These are phyloP conservation scores for Pyracantha coccinea DNA, from an alignment of 331 rosid species.

Conservation along the genomic window DNA sequence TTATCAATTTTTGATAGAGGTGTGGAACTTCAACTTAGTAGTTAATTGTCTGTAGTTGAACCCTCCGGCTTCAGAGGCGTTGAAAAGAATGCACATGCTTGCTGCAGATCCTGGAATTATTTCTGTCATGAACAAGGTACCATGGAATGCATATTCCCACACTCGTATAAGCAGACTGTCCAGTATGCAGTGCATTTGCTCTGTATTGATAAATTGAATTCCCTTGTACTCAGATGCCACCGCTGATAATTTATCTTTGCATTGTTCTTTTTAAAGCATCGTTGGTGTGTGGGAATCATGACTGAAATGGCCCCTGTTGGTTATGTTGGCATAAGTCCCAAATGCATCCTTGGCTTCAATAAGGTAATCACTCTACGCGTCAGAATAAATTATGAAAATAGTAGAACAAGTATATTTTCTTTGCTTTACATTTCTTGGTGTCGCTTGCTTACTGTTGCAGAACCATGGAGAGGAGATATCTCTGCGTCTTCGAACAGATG, in stretches of 20 bases:
- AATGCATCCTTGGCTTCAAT: slow-evolving; percentile 89
- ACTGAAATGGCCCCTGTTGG: slow-evolving; percentile 98
- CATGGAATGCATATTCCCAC: neutral
- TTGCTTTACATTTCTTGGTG: slow-evolving; percentile 6
- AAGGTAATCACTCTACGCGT: slow-evolving; percentile 41
- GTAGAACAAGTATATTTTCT: neutral
- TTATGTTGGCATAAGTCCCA: slow-evolving; percentile 87
- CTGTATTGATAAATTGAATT: neutral
- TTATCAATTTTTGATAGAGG: neutral
- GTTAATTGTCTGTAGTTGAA: slow-evolving; percentile 51
- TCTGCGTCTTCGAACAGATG: slow-evolving; percentile 92
- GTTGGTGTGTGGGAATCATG: slow-evolving; percentile 92
- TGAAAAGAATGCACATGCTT: slow-evolving; percentile 91
- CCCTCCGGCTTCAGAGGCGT: slow-evolving; percentile 82
- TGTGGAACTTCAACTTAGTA: neutral
- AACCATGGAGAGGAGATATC: slow-evolving; percentile 94
- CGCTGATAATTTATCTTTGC: slow-evolving; percentile 20
- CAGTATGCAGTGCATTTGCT: slow-evolving; percentile 6
- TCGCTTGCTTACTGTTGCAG: slow-evolving; percentile 30
- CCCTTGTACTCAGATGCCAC: neutral
- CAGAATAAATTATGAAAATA: neutral
- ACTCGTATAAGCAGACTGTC: slow-evolving; percentile 8
- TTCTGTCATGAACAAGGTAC: slow-evolving; percentile 90
- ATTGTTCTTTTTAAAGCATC: slow-evolving; percentile 52
- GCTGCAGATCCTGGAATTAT: slow-evolving; percentile 97